Evolutionary conservation across 805 yeast genomes (phyloP).

Genomic region (Jamesozyma spencerorum): DNA sequence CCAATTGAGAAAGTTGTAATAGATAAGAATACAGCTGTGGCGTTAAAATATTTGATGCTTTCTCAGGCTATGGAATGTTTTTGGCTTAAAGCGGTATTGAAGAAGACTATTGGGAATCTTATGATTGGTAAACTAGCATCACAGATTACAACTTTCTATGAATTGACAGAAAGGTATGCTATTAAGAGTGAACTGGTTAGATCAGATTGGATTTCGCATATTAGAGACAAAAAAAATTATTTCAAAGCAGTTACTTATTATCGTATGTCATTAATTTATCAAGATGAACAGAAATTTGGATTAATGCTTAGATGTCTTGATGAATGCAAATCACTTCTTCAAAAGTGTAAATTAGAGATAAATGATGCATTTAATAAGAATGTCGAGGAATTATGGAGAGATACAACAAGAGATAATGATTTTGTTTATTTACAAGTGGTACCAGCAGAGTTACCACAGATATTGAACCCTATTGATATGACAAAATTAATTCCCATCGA

Average conservation of each 20-base stretch:
- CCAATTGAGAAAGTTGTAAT: not conserved
- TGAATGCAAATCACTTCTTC: not conserved
- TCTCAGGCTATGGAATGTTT: slow-evolving; percentile 85
- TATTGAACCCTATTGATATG: slow-evolving; percentile 40
- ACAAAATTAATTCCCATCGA: slow-evolving; percentile 40
- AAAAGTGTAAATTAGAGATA: slow-evolving; percentile 21
- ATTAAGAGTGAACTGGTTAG: slow-evolving; percentile 41
- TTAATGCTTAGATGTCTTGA: slow-evolving; percentile 41
- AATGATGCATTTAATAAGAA: slow-evolving; percentile 36
- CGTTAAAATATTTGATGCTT: slow-evolving; percentile 36
- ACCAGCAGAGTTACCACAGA: slow-evolving; percentile 41
- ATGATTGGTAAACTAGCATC: slow-evolving; percentile 55
- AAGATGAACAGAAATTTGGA: slow-evolving; percentile 43
- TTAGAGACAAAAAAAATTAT: slow-evolving; percentile 51
- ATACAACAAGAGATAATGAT: slow-evolving; percentile 73
- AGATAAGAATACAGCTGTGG: not conserved
- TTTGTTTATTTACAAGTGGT: slow-evolving; percentile 62
- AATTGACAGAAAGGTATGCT: slow-evolving; percentile 35
- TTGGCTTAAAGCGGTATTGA: slow-evolving; percentile 58
- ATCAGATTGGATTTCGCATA: slow-evolving; percentile 56
- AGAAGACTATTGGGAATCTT: slow-evolving; percentile 40
- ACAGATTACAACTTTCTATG: slow-evolving; percentile 53
- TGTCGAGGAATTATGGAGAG: slow-evolving; percentile 37
- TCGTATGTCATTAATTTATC: slow-evolving; percentile 42
- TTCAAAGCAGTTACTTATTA: slow-evolving; percentile 65